Evolutionary conservation across 2,329 filamentous ascomycete species (phyloP).

Genomic region (Verticillium alfalfae): DNA sequence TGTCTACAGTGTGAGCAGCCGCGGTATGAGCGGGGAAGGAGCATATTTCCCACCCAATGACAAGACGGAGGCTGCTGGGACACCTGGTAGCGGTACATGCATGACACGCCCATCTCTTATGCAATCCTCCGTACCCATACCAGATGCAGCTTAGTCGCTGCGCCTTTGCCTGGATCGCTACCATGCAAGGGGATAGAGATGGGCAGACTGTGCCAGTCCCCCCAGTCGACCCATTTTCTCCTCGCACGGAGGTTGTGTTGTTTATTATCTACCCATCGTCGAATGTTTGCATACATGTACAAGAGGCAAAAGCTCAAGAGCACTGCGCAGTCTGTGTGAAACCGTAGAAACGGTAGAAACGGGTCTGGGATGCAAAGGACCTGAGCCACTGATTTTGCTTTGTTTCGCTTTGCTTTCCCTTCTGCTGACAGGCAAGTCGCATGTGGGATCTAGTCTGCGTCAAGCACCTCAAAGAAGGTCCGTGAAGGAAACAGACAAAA

Average conservation of each 20-base stretch:
- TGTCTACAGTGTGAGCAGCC: background rate
- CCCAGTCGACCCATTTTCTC: background rate
- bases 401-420: background rate
- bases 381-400: background rate
- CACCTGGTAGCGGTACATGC: constrained; percentile 8
- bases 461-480: background rate
- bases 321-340: background rate
- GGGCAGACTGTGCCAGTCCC: background rate
- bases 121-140: constrained; percentile 6
- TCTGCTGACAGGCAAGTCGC: background rate
- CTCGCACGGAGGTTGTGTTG: background rate
- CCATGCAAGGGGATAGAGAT: background rate
- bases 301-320: background rate
- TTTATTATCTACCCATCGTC: background rate
- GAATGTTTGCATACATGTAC: background rate
- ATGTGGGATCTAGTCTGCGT: background rate
- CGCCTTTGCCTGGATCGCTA: background rate
- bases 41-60: constrained; percentile 6
- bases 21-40: constrained; percentile 9
- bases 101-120: constrained; percentile 5
- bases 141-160: constrained; percentile 2
- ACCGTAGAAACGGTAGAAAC: background rate
- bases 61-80: background rate
- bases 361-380: background rate
- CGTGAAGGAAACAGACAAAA: background rate